Evolutionary conservation across 306 rosid species (phyloP).

Genomic region (Cyamopsis tetragonoloba): DNA sequence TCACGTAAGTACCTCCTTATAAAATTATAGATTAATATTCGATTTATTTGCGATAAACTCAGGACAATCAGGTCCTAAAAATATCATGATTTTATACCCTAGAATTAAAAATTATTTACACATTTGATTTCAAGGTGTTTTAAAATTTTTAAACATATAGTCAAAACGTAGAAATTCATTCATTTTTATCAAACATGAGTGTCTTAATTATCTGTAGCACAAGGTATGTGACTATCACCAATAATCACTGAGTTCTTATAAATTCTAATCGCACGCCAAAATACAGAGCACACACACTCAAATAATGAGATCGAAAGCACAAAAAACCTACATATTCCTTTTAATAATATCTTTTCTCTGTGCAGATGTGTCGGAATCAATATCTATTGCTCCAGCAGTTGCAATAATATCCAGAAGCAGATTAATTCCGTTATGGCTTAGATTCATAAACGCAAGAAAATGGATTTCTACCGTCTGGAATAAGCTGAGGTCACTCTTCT

Average conservation of each 20-base stretch:
- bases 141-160: background rate
- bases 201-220: background rate
- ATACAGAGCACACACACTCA: background rate
- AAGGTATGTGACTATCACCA: background rate
- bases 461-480: background rate
- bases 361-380: background rate
- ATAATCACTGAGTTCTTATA: background rate
- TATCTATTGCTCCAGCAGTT: background rate
- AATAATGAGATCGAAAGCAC: background rate
- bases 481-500: background rate
- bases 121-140: background rate
- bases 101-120: no score
- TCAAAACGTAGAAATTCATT: background rate
- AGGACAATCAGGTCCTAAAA: no score
- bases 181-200: background rate
- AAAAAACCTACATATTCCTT: background rate
- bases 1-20: no score
- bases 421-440: background rate
- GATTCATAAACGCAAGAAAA: background rate
- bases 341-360: background rate
- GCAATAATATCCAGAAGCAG: background rate
- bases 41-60: no score
- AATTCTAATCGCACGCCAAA: background rate
- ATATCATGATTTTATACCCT: no score
- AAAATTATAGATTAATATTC: no score